phyloP scores from a whole-genome alignment of 305 asterid species.

The Fraxinus ornus region DNA sequence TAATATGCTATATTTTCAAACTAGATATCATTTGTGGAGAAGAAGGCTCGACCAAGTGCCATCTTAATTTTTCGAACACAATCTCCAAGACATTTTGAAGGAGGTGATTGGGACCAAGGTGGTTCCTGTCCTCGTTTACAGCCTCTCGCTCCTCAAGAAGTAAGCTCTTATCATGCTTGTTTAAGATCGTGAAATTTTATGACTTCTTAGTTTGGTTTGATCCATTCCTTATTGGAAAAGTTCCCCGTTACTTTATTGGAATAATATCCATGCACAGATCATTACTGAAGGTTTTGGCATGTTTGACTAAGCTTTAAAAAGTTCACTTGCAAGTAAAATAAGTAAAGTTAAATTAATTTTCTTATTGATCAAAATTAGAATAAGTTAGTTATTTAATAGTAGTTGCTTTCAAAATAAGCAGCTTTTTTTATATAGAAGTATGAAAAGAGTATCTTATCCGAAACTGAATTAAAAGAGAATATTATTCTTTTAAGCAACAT shows the following conservation, averaged over 20 bases:
- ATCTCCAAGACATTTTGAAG: constrained; percentile 95
- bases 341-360: background rate
- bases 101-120: constrained; percentile 96
- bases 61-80: constrained; percentile 70
- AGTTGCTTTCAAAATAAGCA: background rate
- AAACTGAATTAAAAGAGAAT: background rate
- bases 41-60: constrained; percentile 46
- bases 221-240: background rate
- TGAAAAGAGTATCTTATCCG: background rate
- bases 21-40: constrained; percentile 60
- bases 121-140: constrained; percentile 72
- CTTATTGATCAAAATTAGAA: background rate
- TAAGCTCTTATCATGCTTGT: constrained; percentile 31
- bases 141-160: constrained; percentile 68
- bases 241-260: background rate
- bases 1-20: constrained; percentile 9
- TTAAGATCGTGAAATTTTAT: background rate
- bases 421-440: background rate
- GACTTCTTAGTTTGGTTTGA: background rate
- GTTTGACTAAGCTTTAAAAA: background rate
- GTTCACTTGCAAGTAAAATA: background rate
- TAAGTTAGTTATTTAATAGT: too few relatives aligned
- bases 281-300: background rate
- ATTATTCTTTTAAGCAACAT: background rate
- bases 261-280: background rate